Evolutionary conservation across 352 stramenopile genomes (phyloP).

Genomic region (Phytophthora agathidicida): DNA sequence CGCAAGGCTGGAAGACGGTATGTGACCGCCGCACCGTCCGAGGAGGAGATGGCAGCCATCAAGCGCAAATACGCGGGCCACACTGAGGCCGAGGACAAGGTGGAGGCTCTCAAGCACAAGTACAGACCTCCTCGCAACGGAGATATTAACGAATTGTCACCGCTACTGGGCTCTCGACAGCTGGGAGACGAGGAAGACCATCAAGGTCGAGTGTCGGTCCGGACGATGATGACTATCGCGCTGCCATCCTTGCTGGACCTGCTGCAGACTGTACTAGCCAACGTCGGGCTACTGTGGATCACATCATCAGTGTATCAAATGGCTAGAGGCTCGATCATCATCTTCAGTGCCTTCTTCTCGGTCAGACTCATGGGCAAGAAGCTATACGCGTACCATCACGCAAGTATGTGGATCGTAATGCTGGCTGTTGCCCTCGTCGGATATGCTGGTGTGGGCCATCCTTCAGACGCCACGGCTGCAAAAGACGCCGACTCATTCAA

Average conservation of each 20-base stretch:
- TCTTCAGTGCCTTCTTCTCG: conserved; percentile 90
- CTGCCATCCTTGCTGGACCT: conserved; percentile 82
- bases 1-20: conserved; percentile 71
- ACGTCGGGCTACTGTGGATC: conserved; percentile 88
- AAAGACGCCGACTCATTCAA: conserved; percentile 39
- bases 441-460: conserved; percentile 64
- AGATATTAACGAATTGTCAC: conserved; percentile 37
- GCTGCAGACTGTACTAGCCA: conserved; percentile 86
- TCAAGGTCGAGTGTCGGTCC: conserved; percentile 42
- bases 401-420: conserved; percentile 80
- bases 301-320: conserved; percentile 92
- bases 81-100: conserved; percentile 48
- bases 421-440: conserved; percentile 73
- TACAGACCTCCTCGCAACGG: conserved; percentile 19
- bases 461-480: conserved; percentile 13
- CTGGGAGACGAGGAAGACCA: conserved; percentile 23
- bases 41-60: conserved; percentile 40
- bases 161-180: conserved; percentile 30
- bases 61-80: conserved; percentile 48
- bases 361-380: conserved; percentile 85
- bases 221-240: conserved; percentile 64
- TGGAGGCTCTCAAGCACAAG: conserved; percentile 49
- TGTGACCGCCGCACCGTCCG: conserved; percentile 49
- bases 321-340: conserved; percentile 90
- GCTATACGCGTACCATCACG: conserved; percentile 86